phyloP scores from a whole-genome alignment of 306 rosid species.

The Medicago ruthenica region DNA sequence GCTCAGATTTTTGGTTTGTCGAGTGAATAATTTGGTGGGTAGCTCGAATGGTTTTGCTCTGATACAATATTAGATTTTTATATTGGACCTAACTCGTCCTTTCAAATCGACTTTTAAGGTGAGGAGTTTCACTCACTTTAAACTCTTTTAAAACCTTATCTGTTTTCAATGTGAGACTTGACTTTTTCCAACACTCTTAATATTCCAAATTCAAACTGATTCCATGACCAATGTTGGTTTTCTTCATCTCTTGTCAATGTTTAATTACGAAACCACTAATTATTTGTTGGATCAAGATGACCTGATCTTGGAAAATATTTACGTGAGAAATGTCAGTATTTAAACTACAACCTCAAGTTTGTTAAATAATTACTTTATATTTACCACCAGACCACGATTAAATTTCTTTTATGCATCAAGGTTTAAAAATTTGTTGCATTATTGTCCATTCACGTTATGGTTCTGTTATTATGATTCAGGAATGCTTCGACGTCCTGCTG shows the following conservation, averaged over 20 bases:
- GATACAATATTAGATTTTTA: too few relatives aligned
- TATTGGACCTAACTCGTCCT: too few relatives aligned
- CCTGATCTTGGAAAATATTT: slow-evolving; percentile 10
- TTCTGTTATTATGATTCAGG: slow-evolving; percentile 62
- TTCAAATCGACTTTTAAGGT: too few relatives aligned
- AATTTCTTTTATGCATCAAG: slow-evolving; percentile 38
- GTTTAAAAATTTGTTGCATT: slow-evolving; percentile 35
- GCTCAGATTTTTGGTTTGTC: too few relatives aligned
- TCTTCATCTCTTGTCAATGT: slow-evolving; percentile 36
- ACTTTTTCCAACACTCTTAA: too few relatives aligned
- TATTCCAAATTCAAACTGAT: too few relatives aligned
- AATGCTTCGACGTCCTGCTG: slow-evolving; percentile 89
- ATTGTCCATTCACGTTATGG: slow-evolving; percentile 41
- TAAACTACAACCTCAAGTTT: slow-evolving; percentile 27
- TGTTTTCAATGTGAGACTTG: too few relatives aligned
- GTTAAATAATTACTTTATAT: slow-evolving; percentile 30
- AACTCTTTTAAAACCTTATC: too few relatives aligned
- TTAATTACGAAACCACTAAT: background rate
- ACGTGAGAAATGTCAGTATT: background rate
- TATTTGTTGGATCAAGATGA: slow-evolving; percentile 23
- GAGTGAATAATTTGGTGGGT: too few relatives aligned
- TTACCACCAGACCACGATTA: slow-evolving; percentile 22
- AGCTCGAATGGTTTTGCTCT: too few relatives aligned
- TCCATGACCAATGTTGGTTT: slow-evolving; percentile 24
- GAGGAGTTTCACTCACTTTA: too few relatives aligned